phyloP scores from a whole-genome alignment of 805 yeast genomes.

The Grigorovia transvaalensis region DNA sequence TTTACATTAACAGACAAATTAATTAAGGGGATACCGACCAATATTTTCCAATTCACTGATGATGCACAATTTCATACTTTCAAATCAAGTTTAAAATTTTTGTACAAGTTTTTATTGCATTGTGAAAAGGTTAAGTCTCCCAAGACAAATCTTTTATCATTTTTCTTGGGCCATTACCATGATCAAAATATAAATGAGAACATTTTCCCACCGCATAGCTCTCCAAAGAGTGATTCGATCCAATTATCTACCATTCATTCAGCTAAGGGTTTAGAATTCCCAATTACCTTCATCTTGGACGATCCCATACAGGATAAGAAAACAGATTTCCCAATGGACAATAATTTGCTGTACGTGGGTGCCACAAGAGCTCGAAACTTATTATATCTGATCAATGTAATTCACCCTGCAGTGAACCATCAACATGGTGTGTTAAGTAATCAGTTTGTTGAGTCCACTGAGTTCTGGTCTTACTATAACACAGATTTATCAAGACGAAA shows the following conservation, averaged over 20 bases:
- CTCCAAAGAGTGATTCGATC: conserved; percentile 23
- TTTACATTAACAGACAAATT: not conserved
- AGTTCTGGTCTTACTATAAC: conserved; percentile 25
- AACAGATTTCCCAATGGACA: conserved; percentile 18
- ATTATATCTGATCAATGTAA: conserved; percentile 23
- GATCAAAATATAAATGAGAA: not conserved
- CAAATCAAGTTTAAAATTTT: conserved; percentile 25
- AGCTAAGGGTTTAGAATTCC: conserved; percentile 67
- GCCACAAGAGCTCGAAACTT: conserved; percentile 47
- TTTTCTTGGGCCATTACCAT: conserved; percentile 22
- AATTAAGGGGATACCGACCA: not conserved
- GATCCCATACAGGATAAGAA: not conserved
- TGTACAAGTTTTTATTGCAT: conserved; percentile 29
- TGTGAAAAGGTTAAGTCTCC: conserved; percentile 20
- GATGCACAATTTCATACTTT: conserved; percentile 16
- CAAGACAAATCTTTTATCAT: conserved; percentile 18
- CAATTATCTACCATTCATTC: conserved; percentile 62
- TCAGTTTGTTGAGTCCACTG: not conserved
- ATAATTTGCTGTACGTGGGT: conserved; percentile 51
- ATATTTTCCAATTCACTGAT: conserved; percentile 9
- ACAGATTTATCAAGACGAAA: conserved; percentile 7
- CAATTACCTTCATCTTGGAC: conserved; percentile 46
- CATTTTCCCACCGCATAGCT: not conserved
- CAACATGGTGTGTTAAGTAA: not conserved
- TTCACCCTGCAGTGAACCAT: conserved; percentile 1